A percentile compares a stretch with the other conserved stretches of the same genome.
phyloP scores from a whole-genome alignment of 2,329 filamentous ascomycete genomes.

The Fusarium virguliforme region DNA sequence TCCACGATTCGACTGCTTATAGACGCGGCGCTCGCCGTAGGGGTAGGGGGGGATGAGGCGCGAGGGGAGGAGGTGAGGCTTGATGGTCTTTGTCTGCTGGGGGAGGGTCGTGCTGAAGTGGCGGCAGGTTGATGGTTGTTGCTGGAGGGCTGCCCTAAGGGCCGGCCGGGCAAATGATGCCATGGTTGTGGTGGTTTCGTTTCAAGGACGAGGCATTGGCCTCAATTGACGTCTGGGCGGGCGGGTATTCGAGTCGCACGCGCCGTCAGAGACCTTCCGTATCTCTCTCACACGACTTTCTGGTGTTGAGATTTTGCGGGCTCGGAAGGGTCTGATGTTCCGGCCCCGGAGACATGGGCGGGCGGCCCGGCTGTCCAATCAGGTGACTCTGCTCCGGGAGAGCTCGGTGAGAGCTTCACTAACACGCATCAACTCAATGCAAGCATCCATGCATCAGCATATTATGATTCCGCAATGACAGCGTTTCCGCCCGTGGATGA shows the following conservation, averaged over 20 bases:
- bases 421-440: slow-evolving; percentile 20
- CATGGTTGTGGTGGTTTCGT: slow-evolving; percentile 35
- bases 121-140: slow-evolving; percentile 35
- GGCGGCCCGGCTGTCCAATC: slow-evolving; percentile 43
- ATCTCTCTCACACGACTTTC: slow-evolving; percentile 14
- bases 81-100: slow-evolving; percentile 60
- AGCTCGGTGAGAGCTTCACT: slow-evolving; percentile 22
- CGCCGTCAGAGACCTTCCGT: slow-evolving; percentile 27
- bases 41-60: slow-evolving; percentile 78
- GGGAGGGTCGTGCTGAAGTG: slow-evolving; percentile 59
- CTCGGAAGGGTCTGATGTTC: slow-evolving; percentile 49
- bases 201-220: slow-evolving; percentile 46
- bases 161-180: slow-evolving; percentile 45
- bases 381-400: slow-evolving; percentile 56
- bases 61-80: slow-evolving; percentile 62
- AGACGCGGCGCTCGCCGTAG: slow-evolving; percentile 77
- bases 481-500: slow-evolving; percentile 75
- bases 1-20: slow-evolving; percentile 85
- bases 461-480: slow-evolving; percentile 31
- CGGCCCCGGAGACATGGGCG: slow-evolving; percentile 39
- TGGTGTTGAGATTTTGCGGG: slow-evolving; percentile 47
- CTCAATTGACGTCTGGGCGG: slow-evolving; percentile 40
- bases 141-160: slow-evolving; percentile 35
- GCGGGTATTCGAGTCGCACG: slow-evolving; percentile 26
- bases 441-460: background rate